Base-by-base conservation (phyloP, 495 filamentous ascomycete species). In the Barbatosphaeria neglecta region DNA sequence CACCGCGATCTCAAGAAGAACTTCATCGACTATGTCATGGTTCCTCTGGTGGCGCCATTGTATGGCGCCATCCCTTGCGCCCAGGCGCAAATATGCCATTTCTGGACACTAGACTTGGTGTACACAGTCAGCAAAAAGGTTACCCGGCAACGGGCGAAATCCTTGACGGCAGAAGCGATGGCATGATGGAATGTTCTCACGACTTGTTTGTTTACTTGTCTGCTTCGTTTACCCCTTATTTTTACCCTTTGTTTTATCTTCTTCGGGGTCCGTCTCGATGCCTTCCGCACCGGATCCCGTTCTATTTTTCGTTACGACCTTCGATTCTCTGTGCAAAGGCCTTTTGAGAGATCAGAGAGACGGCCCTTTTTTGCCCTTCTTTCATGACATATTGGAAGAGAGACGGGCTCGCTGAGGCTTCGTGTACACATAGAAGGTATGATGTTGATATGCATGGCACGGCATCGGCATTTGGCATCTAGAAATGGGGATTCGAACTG, bases 61-160 rank as follows among this genome's bases (percentile, higher is more conserved):
- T 84, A 74, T 49, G 81, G 81, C 18, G 69, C 75, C 4, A 70
- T 84, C 8, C 81, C 81, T 0, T 73, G 74, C 9, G 63, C 74
- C 4, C 76, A 83, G 25, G 81, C 81, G 1, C 76, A 81, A 38
- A 57, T 84, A 42, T 73, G 67, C 46, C 81, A 85, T 54, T 80
- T 85, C 55, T 83, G 76, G 70, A 83, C 80, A 0, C 59, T 81
- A 27, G 68, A 78, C 43, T 49, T 85, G 47, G 77, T 79, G 17
- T 85, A 84, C 61, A 70, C 73, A 3, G 80, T 84, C 47, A 82
- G 76, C 58, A 78, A 79, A 64, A 85, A 84, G 59, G 70, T 69
- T 2, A 70, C 67, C 6, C 59, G 70, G 44, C 59, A 64, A 56
- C 55, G 69, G 46, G 67, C 61, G n/a, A 71, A 71, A 38, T 72